Evolutionary conservation across 2,329 filamentous ascomycete genomes (phyloP), one percentile per base, ranked within the genome.

Genomic region (Neocucurbitaria cava): DNA sequence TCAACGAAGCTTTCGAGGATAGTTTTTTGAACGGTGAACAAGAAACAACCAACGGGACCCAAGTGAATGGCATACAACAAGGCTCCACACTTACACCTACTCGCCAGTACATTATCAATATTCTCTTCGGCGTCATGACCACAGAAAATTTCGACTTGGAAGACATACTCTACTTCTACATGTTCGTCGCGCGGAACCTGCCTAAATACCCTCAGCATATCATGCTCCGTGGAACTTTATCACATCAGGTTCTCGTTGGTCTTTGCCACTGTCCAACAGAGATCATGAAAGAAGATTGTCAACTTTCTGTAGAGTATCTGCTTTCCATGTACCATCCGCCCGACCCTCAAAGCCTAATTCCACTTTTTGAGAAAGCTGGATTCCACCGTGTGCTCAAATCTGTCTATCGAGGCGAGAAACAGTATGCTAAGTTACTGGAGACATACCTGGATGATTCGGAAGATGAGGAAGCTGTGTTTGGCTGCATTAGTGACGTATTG

Each of bases 1-100:
- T 99, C 36, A 99, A 99, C 64, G 96, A 99, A 75, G 95, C 94
- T 1, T 99, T 99, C 65, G 95, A 99, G 73, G 94, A 99, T 69
- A 83, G 88, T 0, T 99, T 96, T 65, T 79, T 99, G 50, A 99
- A 99, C 66, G 90, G 93, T 59, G 85, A 87, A 7, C 83, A 86
- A 2, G 87, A 91, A 44, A 84, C 84, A 60, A 78, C 81, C 49
- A 88, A 84, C 59, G 85, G 83, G 44, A 78, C 42, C 61, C 80
- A 62, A 62, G 57, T 53, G 46, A 79, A 93, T 85, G 35, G 89
- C 3, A 72, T 70, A 20, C 53, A 75, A 63, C 58, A 70, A 52
- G 56, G 65, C 46, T 58, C 68, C 36, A 58, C 72, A 11, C 46
- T 75, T 40, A 72, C 77, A 24, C 78, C 96, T 45, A 95, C 95